These are phyloP conservation scores for Panellus pusillus DNA, from an alignment of 768 basidiomycete genomes.

Conservation along the genomic window DNA sequence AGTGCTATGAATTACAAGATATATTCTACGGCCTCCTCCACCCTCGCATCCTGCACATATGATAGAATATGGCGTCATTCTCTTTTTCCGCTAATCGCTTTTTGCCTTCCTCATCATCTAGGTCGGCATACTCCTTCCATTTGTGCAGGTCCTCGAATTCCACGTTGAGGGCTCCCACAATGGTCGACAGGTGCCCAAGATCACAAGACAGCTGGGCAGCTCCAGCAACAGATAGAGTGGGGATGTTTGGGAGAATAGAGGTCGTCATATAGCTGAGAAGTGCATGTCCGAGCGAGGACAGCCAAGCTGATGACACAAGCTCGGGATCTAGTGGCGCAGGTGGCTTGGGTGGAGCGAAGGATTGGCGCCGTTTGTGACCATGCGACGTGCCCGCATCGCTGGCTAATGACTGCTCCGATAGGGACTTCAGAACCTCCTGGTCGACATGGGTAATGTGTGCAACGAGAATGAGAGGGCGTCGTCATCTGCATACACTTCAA, in stretches of 20 bases:
- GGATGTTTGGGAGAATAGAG: slow-evolving; percentile 71
- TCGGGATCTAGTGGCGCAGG: slow-evolving; percentile 59
- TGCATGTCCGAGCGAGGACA: slow-evolving; percentile 83
- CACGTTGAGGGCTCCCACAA: slow-evolving; percentile 87
- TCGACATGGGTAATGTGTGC: slow-evolving; percentile 77
- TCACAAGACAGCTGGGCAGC: slow-evolving; percentile 85
- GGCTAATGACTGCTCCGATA: slow-evolving; percentile 40
- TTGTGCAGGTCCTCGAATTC: slow-evolving; percentile 76
- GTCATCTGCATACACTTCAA: slow-evolving; percentile 93
- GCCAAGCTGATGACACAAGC: slow-evolving; percentile 86
- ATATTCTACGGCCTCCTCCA: background rate
- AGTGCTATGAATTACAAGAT: too few relatives aligned
- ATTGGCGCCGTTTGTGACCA: slow-evolving; percentile 42
- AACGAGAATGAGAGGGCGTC: slow-evolving; percentile 88
- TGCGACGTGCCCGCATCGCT: slow-evolving; percentile 31
- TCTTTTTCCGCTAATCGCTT: slow-evolving; percentile 19
- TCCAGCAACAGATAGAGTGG: slow-evolving; percentile 60
- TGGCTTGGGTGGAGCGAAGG: slow-evolving; percentile 37
- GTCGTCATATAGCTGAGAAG: slow-evolving; percentile 73
- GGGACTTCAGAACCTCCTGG: slow-evolving; percentile 47
- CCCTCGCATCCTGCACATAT: slow-evolving; percentile 16
- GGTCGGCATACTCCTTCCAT: slow-evolving; percentile 73
- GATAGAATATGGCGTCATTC: slow-evolving; percentile 8
- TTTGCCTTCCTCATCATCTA: slow-evolving; percentile 54
- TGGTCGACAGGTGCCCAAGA: slow-evolving; percentile 86